Percentiles rank a stretch among this genome's conserved stretches.
Evolutionary conservation across 2,329 filamentous ascomycete species (phyloP).

Genomic region (Penicillium brevicompactum): DNA sequence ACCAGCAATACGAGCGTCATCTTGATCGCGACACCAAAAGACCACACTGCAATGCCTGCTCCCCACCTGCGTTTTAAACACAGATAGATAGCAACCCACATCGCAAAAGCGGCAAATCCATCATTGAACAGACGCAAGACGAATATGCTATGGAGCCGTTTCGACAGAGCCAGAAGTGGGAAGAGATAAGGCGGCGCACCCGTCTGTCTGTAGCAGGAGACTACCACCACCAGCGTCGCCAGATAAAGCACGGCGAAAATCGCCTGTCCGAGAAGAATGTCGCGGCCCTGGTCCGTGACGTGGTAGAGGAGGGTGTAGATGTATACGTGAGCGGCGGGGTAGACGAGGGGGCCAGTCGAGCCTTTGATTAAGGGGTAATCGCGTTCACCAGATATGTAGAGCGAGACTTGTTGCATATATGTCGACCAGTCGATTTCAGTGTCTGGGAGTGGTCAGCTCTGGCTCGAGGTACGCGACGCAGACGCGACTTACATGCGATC

Average conservation of each 20-base stretch:
- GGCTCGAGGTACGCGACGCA: slow-evolving; percentile 4
- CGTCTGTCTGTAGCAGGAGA: slow-evolving; percentile 69
- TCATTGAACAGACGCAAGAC: slow-evolving; percentile 95
- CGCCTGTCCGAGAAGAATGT: slow-evolving; percentile 80
- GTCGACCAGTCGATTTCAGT: slow-evolving; percentile 98
- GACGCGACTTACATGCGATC: slow-evolving; percentile 69
- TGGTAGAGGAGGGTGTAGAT: slow-evolving; percentile 79
- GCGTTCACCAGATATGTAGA: slow-evolving; percentile 80
- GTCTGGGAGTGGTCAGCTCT: slow-evolving; percentile 55
- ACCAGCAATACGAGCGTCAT: slow-evolving; percentile 86
- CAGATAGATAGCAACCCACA: slow-evolving; percentile 78
- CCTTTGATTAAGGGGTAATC: slow-evolving; percentile 86
- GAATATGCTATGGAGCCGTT: slow-evolving; percentile 91
- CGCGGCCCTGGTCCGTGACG: slow-evolving; percentile 71
- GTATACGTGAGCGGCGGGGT: slow-evolving; percentile 92
- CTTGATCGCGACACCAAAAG: slow-evolving; percentile 83
- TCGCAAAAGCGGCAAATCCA: slow-evolving; percentile 79
- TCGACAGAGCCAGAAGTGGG: slow-evolving; percentile 82
- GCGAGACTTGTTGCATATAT: slow-evolving; percentile 90
- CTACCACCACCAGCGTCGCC: slow-evolving; percentile 71
- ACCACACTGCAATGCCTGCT: slow-evolving; percentile 71
- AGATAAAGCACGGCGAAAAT: slow-evolving; percentile 83
- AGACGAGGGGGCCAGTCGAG: slow-evolving; percentile 89
- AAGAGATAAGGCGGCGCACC: slow-evolving; percentile 77
- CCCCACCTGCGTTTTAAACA: slow-evolving; percentile 77